Conservation (phyloP, 768 basidiomycete species). For the Lactarius tabidus region DNA sequence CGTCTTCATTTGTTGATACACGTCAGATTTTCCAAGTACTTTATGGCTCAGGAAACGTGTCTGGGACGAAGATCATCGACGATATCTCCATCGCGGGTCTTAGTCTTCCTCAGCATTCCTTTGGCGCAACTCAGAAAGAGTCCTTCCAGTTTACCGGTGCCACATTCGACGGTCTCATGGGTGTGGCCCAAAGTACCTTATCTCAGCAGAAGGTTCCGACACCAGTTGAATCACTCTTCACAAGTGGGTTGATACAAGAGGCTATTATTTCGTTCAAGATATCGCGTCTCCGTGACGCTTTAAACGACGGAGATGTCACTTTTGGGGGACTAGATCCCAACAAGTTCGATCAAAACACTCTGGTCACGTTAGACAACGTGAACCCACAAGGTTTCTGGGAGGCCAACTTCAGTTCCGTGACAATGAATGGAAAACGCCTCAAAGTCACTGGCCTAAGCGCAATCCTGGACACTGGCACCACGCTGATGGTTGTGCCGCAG, state of each 20-base stretch:
- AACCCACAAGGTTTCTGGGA: constrained; percentile 79
- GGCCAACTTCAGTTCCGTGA: constrained; percentile 53
- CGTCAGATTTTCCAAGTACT: constrained; percentile 51
- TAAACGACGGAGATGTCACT: constrained; percentile 76
- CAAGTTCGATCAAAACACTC: constrained; percentile 60
- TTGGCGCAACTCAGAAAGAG: constrained; percentile 63
- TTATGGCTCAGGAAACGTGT: constrained; percentile 68
- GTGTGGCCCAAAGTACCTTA: constrained; percentile 64
- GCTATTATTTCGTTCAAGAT: constrained; percentile 81
- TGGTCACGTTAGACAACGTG: constrained; percentile 60
- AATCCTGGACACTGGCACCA: constrained; percentile 54
- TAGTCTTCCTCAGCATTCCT: constrained; percentile 51
- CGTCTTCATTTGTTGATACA: constrained; percentile 57
- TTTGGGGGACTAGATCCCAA: constrained; percentile 70
- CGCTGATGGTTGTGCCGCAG: constrained; percentile 39
- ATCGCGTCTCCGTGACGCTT: constrained; percentile 61
- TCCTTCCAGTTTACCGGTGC: constrained; percentile 54
- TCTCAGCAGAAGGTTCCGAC: constrained; percentile 63
- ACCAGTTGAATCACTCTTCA: constrained; percentile 64
- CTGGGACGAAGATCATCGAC: constrained; percentile 61
- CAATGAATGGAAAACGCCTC: constrained; percentile 51
- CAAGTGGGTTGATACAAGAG: constrained; percentile 50
- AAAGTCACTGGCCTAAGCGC: constrained; percentile 61
- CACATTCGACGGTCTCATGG: constrained; percentile 73
- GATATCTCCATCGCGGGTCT: constrained; percentile 62